A percentile compares a stretch with the other conserved stretches of the same genome.
phyloP scores from a whole-genome alignment of 2,329 filamentous ascomycete genomes.

The Penicillium sp. region DNA sequence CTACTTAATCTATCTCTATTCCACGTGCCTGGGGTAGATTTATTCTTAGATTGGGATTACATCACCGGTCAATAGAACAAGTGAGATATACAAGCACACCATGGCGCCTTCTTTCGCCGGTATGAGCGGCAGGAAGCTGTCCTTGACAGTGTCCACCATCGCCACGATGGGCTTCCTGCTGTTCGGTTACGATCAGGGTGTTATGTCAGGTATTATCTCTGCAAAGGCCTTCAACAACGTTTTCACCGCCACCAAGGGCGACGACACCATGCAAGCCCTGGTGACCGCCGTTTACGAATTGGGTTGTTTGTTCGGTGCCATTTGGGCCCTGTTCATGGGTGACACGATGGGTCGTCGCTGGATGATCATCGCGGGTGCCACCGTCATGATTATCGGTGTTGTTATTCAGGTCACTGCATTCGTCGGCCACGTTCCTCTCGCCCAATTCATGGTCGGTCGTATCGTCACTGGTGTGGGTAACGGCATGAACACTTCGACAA shows the following conservation, averaged over 20 bases:
- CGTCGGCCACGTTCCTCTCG: slow-evolving; percentile 34
- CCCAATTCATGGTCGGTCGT: slow-evolving; percentile 55
- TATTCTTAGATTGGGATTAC: background rate
- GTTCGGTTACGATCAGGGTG: slow-evolving; percentile 31
- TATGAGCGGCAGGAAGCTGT: slow-evolving; percentile 57
- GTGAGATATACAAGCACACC: slow-evolving; percentile 4
- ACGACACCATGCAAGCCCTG: slow-evolving; percentile 41
- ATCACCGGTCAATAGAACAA: background rate
- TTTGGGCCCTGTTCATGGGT: slow-evolving; percentile 37
- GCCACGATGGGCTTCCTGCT: slow-evolving; percentile 61
- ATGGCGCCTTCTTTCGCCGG: slow-evolving; percentile 59
- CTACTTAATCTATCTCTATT: slow-evolving; percentile 3
- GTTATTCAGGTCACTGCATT: slow-evolving; percentile 38
- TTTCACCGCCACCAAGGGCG: slow-evolving; percentile 33
- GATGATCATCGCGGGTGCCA: slow-evolving; percentile 57
- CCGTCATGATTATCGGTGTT: slow-evolving; percentile 49
- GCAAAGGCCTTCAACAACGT: slow-evolving; percentile 32
- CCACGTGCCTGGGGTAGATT: slow-evolving; percentile 3
- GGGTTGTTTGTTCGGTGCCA: slow-evolving; percentile 38
- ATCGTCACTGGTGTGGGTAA: slow-evolving; percentile 55
- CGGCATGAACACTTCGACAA: slow-evolving; percentile 56
- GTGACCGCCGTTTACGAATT: slow-evolving; percentile 35
- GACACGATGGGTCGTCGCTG: slow-evolving; percentile 39
- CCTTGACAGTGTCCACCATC: slow-evolving; percentile 59
- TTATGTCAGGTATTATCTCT: slow-evolving; percentile 41